Base-by-base conservation (phyloP, 1,284 basidiomycete genomes). In the Microbotryomycetes sp. region DNA sequence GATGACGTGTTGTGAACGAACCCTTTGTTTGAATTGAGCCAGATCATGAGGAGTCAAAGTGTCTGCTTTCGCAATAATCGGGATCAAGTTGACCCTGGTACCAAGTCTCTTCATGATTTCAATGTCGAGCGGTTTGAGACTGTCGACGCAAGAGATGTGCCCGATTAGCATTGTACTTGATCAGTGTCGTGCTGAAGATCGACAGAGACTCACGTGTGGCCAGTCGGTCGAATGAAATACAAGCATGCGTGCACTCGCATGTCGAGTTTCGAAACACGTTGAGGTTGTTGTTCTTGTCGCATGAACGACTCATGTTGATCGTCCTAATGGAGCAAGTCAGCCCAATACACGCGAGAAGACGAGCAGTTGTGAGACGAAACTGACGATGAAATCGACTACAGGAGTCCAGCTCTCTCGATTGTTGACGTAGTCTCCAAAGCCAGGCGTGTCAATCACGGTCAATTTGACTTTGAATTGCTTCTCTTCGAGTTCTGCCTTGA, bases 221-320 rank as follows among this genome's bases (percentile, higher is more conserved):
- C 94, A 0, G 92, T 94, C 4, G 96, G 88, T 59, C 93, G 82
- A 77, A 99, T 90, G 77, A 99, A 99, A 81, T 96, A 98, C 69
- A 99, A 77, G 78, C 96, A 98, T 1, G 93, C 92, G 75, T 99
- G 94, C 9, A 99, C 93, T 55, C 94, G 81, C 70, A 97, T 80
- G 80, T 99, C 94, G 51, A 87, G 89, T 82, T 97, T 97, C 72
- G 94, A 89, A 64, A 79, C 81, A 63, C 96, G 83, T 79, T 90
- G 85, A 12, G 96, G 96, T 77, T 98, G 96, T 79, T 98, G 96
- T 79, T 99, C 94, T 79, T 98, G 94, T 62, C 94, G 85, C 94
- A 99, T 97, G 79, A 94, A 99, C 31, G 89, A 87, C 79, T 98
- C 96, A 77, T 98, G 94, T 80, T 98, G 94, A 81, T 98, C 96